Base-by-base conservation (phyloP, 345 rosid genomes). In the Rhodamnia rubescens region DNA sequence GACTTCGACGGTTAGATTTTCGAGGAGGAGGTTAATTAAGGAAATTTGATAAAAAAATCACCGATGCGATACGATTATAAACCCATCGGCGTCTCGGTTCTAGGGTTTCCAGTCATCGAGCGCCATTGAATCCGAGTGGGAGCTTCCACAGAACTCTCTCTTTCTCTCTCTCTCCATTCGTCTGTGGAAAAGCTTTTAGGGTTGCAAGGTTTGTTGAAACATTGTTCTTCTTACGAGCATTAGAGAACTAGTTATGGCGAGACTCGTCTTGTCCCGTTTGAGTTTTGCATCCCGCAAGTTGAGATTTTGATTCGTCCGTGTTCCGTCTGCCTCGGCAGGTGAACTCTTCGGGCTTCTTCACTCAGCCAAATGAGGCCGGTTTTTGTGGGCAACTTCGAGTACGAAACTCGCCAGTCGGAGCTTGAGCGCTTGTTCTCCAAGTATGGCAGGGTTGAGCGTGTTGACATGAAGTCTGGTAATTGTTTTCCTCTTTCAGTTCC, bases 381-480 rank as follows among this genome's bases (percentile, higher is more conserved):
- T 32, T 95, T 94, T 83, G 95, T 92, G 3, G 98, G 98, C 40
- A 96, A 95, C 88, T 94, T 96, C 47, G 98, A 92, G 92, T 93
- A 90, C 87, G 98, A 94, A 10, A 94, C 96, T 81, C 95, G 98
- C 36, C 99, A 93, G 13, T 91, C 96, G 7, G 98, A 96, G 83
- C 88, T 95, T 74, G 98, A 96, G 81, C 91, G 96, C 11, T 58
- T 94, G 36, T 95, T 95, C 88, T 85, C 94, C 86, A 96, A 93
- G 89, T 92, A 92, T 59, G 98, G 99, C 84, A 92, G 94, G 74
- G 92, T 93, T 69, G 98, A 96, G 83, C 92, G 99, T 0, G 94
- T 95, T 7, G 98, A 96, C 86, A 96, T 95, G 94, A 95, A 96
- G 93, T 93, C 98, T 91, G 98, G 99, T 95, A 92, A 88, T 36